Percentiles rank a stretch among this genome's conserved stretches.
Evolutionary conservation across 106 monocot genomes (phyloP).

Genomic region (Phalaenopsis aphrodite): DNA sequence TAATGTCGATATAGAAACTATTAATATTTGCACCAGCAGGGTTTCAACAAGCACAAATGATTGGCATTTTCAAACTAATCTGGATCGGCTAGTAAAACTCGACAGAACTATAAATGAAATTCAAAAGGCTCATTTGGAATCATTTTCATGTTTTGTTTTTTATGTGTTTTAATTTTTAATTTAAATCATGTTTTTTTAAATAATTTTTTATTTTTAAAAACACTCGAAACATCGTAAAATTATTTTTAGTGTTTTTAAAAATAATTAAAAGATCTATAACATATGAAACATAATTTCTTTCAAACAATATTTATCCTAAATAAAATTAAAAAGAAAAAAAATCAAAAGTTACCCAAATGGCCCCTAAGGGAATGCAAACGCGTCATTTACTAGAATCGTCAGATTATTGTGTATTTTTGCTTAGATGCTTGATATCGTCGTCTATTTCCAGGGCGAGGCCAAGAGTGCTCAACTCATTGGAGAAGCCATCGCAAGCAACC

Average conservation of each 20-base stretch:
- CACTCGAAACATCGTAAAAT: no score
- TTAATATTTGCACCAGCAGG: background rate
- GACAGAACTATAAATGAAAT: background rate
- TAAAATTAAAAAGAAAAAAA: no score
- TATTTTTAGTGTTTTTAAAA: no score
- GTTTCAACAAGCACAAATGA: background rate
- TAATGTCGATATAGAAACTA: background rate
- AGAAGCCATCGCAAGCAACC: slow-evolving; percentile 22
- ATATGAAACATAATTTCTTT: no score
- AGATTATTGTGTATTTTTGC: background rate
- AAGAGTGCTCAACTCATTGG: slow-evolving; percentile 26
- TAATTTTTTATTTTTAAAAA: no score
- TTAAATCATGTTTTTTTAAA: no score
- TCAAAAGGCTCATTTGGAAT: background rate
- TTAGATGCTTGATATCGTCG: background rate
- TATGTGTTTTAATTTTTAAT: no score
- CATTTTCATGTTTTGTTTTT: no score
- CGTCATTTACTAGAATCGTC: no score
- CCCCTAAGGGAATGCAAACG: background rate
- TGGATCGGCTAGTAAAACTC: background rate
- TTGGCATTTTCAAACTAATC: background rate
- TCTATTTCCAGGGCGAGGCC: slow-evolving; percentile 18
- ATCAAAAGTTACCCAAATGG: no score
- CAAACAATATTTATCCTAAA: no score
- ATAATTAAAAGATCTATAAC: no score